Evolutionary conservation across 2,329 filamentous ascomycete genomes (phyloP), one percentile per base, ranked within the genome.

Genomic region (Keithomyces neogunnii): DNA sequence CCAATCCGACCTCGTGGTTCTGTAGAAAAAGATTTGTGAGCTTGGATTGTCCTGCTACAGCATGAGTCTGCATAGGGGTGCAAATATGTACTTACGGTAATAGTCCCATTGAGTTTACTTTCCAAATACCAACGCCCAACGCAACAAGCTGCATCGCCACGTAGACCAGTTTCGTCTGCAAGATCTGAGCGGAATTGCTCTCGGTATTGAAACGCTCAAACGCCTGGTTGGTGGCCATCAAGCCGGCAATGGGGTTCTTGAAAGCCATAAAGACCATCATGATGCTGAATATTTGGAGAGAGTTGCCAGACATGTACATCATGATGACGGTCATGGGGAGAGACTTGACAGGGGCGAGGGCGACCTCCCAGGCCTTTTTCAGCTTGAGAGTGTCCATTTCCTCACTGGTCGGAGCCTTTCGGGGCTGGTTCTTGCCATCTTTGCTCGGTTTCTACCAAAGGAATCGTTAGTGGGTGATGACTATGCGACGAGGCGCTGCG

Each of bases 241-340:
- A 73, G 35, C 91, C 93, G 69, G 89, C 82, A 54, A 99, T 79
- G 8, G 93, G 93, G 59, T 88, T 95, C 77, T 97, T 97, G 79
- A 99, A 99, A 45, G 95, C 85, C 87, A 96, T 97, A 63, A 92
- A 91, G 19, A 97, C 92, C 91, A 97, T 99, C 89, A 97, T 97
- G 71, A 99, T 97, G 71, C 88, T 95, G 76, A 99, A 99, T 59
- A 99, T 97, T 68, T 99, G 93, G 45, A 99, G 81, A 55, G 89
- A 90, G 73, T 97, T 99, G 63, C 93, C 93, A 33, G 92, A 95
- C 93, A 99, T 99, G 79, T 99, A 99, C 90, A 97, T 97, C 85
- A 96, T 96, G 68, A 99, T 92, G 56, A 86, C 91, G 52, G 95
- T 97, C 93, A 99, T 99, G 53, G 93, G 93, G 45, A 99, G 77